Evolutionary conservation across 2,329 filamentous ascomycete species (phyloP), one percentile per base, ranked within the genome.

Genomic region (Alternaria arbusti): DNA sequence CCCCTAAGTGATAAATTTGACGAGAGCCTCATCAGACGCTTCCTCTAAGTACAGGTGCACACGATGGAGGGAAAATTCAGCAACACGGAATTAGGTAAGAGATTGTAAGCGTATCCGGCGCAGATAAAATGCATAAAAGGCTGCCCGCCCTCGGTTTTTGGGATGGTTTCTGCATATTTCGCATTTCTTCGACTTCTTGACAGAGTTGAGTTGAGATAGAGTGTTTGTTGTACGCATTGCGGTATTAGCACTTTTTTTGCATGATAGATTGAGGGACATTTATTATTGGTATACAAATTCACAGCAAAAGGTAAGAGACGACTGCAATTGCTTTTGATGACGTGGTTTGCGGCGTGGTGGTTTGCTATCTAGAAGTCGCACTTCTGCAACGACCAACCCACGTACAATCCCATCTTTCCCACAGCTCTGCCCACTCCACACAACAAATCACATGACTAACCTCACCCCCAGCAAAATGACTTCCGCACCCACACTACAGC

Each of bases 401-500:
- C 51, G 50, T 55, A 58, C 25, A 59, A 54, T 15, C 25, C 13
- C 32, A 12, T 57, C 12, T 49, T 12, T 25, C 26, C 17, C 32
- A 40, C 36, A 40, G 0, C 3, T 44, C 28, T 22, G 4, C 15
- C 45, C 28, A 23, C 11, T 17, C 5, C 40, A 11, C 44, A 30
- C 13, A 15, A 51, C 54, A 26, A 13, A 43, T 32, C 9, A 15
- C 32, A 43, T 47, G 5, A 51, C 55, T 66, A 51, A 66, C 43
- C 30, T 5, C 6, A 13, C 17, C 44, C 13, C 8, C 23, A 69
- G 61, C 50, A 63, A 54, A 61, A 87, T 87, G 85, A 86, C 85
- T 32, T 81, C 82, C 59, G 86, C 88, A 30, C 85, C 88, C 5
- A 87, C 87, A 7, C 85, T 89, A 65, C 77, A 84, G 52, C 86